phyloP scores from a whole-genome alignment of 2,329 filamentous ascomycete genomes.

The Alternaria panax region DNA sequence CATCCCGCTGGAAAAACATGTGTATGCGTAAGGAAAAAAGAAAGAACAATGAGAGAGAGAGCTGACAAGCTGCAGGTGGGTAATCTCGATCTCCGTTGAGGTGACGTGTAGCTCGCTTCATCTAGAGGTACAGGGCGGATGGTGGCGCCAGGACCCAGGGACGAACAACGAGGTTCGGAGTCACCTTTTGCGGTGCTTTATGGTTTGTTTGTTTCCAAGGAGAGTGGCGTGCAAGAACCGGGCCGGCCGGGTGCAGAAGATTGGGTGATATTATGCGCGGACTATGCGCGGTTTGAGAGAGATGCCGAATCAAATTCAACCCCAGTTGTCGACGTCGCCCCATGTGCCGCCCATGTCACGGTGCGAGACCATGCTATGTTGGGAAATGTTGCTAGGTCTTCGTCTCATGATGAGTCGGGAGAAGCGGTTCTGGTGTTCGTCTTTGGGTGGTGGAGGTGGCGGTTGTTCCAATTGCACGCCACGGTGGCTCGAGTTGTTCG shows the following conservation, averaged over 20 bases:
- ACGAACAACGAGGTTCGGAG: slow-evolving; percentile 44
- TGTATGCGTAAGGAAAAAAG: slow-evolving; percentile 32
- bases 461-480: slow-evolving; percentile 39
- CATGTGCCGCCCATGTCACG: slow-evolving; percentile 42
- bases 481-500: slow-evolving; percentile 36
- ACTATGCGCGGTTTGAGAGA: background rate
- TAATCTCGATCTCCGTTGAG: slow-evolving; percentile 37
- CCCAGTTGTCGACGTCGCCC: slow-evolving; percentile 48
- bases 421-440: slow-evolving; percentile 45
- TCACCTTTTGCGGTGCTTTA: slow-evolving; percentile 50
- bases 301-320: slow-evolving; percentile 24
- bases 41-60: background rate
- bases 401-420: slow-evolving; percentile 47
- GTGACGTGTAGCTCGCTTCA: slow-evolving; percentile 47
- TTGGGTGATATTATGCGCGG: slow-evolving; percentile 1
- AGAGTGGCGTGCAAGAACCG: slow-evolving; percentile 33
- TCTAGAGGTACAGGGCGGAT: slow-evolving; percentile 11
- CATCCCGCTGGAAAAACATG: slow-evolving; percentile 22
- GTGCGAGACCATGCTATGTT: slow-evolving; percentile 44
- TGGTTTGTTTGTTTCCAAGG: slow-evolving; percentile 29
- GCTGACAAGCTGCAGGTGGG: background rate
- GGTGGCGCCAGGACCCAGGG: background rate
- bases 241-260: slow-evolving; percentile 33
- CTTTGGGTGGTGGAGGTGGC: slow-evolving; percentile 47
- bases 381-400: slow-evolving; percentile 48